Evolutionary conservation across 2,329 filamentous ascomycete genomes (phyloP), one percentile per base, ranked within the genome.

Genomic region (Polychaeton citri): DNA sequence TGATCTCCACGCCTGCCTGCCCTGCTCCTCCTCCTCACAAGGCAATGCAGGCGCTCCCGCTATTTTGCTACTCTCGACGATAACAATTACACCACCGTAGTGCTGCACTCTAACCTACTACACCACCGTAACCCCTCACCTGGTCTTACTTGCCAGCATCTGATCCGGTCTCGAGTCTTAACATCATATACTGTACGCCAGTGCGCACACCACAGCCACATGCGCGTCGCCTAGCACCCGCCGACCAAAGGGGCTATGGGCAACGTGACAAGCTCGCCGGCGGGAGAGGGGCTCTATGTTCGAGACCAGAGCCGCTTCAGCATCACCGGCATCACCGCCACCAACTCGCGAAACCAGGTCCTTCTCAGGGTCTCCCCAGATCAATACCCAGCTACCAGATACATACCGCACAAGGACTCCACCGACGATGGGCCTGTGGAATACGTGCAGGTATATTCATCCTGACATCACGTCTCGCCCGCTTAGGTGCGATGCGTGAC

Each of bases 301-400:
- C 24, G 24, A 28, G 24, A 28, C 24, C 24, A 28, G 24, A 28
- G 12, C 7, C 12, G 24, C 12, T 28, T 28, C 24, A 28, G 24
- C 47, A 79, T 98, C 62, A 78, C 87, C 42, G 84, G 81, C 37
- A 72, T 95, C 45, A 74, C 74, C 51, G 75, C 96, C 57, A 81
- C 79, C 48, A 93, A 84, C 58, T 76, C 80, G 44, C 79, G 78
- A 48, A 79, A 79, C 59, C 82, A 81, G 60, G 78, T 74, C 38
- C 70, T 93, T 37, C 65, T 94, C 51, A 79, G 77, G 54, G 69
- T 95, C 50, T 64, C 75, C 43, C 88, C 90, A 42, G 95, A 95
- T 68, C 71, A 79, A 47, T 96, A 82, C 54, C 90, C 90, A 45
- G 83, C 87, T 28, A 80, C 77, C 38, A 76, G 79, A 66, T 75